phyloP scores from a whole-genome alignment of 2,329 filamentous ascomycete genomes.

The Ambrosiella xylebori region DNA sequence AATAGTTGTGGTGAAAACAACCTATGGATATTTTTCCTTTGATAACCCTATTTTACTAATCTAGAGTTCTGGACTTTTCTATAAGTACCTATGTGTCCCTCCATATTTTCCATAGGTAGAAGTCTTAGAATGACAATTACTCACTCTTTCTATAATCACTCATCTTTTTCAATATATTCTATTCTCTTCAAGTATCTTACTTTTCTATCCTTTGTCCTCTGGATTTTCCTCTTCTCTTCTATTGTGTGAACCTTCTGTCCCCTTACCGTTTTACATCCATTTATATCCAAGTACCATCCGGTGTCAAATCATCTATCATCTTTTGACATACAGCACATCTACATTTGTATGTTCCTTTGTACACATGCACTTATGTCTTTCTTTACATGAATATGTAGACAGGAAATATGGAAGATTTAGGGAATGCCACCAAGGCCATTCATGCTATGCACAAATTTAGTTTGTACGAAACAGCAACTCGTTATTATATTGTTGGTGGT shows the following conservation, averaged over 20 bases:
- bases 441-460: constrained; percentile 70
- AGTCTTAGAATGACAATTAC: neutral
- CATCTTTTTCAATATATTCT: too few relatives aligned
- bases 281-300: neutral
- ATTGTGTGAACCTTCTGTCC: neutral
- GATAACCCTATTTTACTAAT: too few relatives aligned
- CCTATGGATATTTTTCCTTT: too few relatives aligned
- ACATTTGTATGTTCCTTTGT: too few relatives aligned
- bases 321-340: neutral
- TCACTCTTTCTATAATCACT: too few relatives aligned
- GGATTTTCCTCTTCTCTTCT: neutral
- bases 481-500: constrained; percentile 87
- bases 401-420: neutral
- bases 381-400: too few relatives aligned
- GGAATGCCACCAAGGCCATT: neutral
- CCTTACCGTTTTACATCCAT: neutral
- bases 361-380: too few relatives aligned
- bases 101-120: neutral
- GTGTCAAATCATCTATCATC: neutral
- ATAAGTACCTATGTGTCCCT: too few relatives aligned
- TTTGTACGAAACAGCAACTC: constrained; percentile 85
- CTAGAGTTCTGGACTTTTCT: too few relatives aligned
- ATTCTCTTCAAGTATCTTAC: neutral
- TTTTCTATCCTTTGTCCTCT: neutral
- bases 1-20: too few relatives aligned